Evolutionary conservation across 805 yeast species (phyloP).

Genomic region (Lachancea meyersii): DNA sequence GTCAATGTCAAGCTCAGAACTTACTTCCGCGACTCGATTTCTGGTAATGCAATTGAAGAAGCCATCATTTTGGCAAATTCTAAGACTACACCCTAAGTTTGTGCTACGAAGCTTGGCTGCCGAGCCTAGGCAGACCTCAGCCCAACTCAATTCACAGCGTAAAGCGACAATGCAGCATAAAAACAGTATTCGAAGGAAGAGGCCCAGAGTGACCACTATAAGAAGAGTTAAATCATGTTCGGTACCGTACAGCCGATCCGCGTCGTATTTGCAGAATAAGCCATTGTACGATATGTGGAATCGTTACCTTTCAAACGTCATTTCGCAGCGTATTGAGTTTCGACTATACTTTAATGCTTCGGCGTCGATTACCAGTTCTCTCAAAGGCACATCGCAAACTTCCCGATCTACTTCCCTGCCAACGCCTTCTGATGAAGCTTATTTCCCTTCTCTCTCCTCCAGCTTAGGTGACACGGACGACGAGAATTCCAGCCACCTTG

Average conservation of each 20-base stretch:
- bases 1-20: constrained; percentile 11
- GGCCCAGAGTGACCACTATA: neutral
- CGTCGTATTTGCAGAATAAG: constrained; percentile 4
- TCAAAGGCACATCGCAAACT: neutral
- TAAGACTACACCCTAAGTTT: constrained; percentile 5
- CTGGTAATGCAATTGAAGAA: constrained; percentile 1
- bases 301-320: constrained; percentile 28
- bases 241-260: constrained; percentile 1
- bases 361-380: neutral
- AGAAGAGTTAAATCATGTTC: constrained; percentile 16
- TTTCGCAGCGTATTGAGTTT: constrained; percentile 31
- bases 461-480: neutral
- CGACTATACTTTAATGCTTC: constrained; percentile 17
- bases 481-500: neutral
- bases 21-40: constrained; percentile 6
- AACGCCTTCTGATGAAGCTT: constrained; percentile 7
- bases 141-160: neutral
- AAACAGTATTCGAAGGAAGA: constrained; percentile 6
- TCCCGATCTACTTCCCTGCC: neutral
- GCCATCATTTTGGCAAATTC: constrained; percentile 4
- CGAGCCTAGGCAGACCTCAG: neutral
- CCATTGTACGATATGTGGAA: constrained; percentile 29
- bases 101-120: neutral
- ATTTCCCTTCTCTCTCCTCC: constrained; percentile 6
- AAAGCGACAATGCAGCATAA: neutral